Conservation (phyloP, 441 rosid genomes). For the Pelargonium cotyledonis region DNA sequence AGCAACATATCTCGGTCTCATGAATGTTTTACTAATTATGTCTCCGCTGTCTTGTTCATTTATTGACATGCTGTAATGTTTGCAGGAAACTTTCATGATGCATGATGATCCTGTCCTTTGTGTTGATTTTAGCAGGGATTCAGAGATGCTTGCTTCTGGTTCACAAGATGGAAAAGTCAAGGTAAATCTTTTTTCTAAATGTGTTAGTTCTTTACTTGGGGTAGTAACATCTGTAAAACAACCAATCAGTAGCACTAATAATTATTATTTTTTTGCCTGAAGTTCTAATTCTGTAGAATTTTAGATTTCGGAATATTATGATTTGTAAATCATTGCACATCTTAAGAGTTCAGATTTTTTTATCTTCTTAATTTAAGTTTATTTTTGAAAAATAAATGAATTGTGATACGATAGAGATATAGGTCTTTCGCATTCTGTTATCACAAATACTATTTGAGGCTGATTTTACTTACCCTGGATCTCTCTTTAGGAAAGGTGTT, state of each 20-base stretch:
- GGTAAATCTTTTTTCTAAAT: constrained; percentile 30
- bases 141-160: constrained; percentile 95
- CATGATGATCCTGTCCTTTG: constrained; percentile 96
- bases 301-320: neutral
- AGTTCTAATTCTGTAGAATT: neutral
- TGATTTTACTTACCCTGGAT: neutral
- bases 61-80: constrained; percentile 22
- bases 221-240: neutral
- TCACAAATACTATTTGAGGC: neutral
- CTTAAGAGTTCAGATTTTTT: constrained; percentile 1
- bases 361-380: neutral
- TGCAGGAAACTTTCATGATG: constrained; percentile 99
- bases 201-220: constrained; percentile 21
- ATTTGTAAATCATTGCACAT: neutral
- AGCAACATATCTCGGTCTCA: no score
- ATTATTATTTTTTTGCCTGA: neutral
- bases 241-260: constrained; percentile 1
- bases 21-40: no score
- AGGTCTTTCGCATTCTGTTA: neutral
- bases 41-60: constrained; percentile 14
- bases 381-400: neutral
- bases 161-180: constrained; percentile 96
- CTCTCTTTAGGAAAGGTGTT: neutral
- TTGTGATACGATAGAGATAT: neutral
- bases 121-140: constrained; percentile 95